Evolutionary conservation across 2,329 filamentous ascomycete genomes (phyloP).

Genomic region (Talaromyces sp.): DNA sequence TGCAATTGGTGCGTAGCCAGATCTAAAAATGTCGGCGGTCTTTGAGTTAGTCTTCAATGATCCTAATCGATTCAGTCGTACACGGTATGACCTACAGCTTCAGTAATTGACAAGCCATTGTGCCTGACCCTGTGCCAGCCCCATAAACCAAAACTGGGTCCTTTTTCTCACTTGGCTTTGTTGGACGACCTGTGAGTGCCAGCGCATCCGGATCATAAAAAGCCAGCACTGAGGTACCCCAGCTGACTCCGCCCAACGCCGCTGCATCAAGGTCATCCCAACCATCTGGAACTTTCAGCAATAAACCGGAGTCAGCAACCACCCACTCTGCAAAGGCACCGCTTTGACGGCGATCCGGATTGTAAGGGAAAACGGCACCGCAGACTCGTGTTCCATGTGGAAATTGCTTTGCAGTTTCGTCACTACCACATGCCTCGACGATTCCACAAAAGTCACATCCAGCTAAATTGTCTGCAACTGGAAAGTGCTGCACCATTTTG

Average conservation of each 20-base stretch:
- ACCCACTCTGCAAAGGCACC: conserved; percentile 42
- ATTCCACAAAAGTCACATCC: conserved; percentile 30
- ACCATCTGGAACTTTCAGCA: conserved; percentile 31
- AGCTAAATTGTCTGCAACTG: conserved; percentile 26
- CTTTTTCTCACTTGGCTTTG: conserved; percentile 19
- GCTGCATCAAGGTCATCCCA: conserved; percentile 34
- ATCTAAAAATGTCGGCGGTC: background rate
- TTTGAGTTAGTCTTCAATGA: background rate
- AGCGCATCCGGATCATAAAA: conserved; percentile 4
- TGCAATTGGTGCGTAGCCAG: background rate
- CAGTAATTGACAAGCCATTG: conserved; percentile 47
- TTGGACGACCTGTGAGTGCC: background rate
- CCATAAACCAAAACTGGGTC: conserved; percentile 46
- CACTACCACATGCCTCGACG: conserved; percentile 21
- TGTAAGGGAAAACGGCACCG: conserved; percentile 18
- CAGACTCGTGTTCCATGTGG: background rate
- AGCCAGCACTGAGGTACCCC: conserved; percentile 22
- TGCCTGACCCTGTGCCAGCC: conserved; percentile 47
- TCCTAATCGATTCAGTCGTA: too few species aligned
- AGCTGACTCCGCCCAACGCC: conserved; percentile 30
- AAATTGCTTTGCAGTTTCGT: conserved; percentile 15
- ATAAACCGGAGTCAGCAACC: conserved; percentile 30
- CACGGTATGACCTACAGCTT: conserved; percentile 28
- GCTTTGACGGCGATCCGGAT: conserved; percentile 27
- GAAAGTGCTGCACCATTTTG: conserved; percentile 28